Base-by-base conservation (phyloP, 164 flowering plant genomes). In the Vitis rotundifolia region DNA sequence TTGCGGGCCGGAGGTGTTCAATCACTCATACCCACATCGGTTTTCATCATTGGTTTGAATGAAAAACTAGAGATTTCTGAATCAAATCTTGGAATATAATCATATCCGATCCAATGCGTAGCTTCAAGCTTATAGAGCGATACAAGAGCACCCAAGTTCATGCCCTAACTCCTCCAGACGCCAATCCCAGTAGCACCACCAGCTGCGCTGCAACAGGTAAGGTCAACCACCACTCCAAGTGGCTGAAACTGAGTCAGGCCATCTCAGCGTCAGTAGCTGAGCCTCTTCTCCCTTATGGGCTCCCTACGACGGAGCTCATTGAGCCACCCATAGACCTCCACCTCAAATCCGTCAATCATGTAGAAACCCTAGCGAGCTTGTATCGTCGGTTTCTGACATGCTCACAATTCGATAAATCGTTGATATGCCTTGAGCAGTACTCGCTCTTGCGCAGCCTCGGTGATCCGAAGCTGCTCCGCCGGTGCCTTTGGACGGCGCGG, bases 301-400 rank as follows among this genome's bases (percentile, higher is more conserved):
- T 83, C 29, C 93, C 91, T 15, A 48, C 49, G 11, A 44, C 79
- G 3, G 86, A 82, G 57, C 77, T 71, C 49, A 58, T 89, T 29
- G 93, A 91, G 64, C 98, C 98, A 52, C 72, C 82, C 22, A 86
- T 93, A 31, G 96, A 91, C 12, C 85, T 91, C 11, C 69, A 74
- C 62, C 82, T 91, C 12, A 90, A 78, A 74, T 76, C 80, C 26
- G 66, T 90, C 8, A 71, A 90, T 62, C 80, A 78, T 11, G 85
- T 89, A 5, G 90, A 88, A 61, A 61, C 88, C 16, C 77, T 93
- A 11, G 89, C 97, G 12, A 83, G 82, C 48, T 47, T 88, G 8
- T 84, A 89, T 55, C 69, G 85, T 5, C 75, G 86, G 1, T 68
- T 89, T 5, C 84, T 86, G 49, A 18, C 49, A 19, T 75, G 83